Percentiles rank a stretch among this genome's conserved stretches.
phyloP scores from a whole-genome alignment of 1,284 basidiomycete genomes.

The Puccinia polysora region DNA sequence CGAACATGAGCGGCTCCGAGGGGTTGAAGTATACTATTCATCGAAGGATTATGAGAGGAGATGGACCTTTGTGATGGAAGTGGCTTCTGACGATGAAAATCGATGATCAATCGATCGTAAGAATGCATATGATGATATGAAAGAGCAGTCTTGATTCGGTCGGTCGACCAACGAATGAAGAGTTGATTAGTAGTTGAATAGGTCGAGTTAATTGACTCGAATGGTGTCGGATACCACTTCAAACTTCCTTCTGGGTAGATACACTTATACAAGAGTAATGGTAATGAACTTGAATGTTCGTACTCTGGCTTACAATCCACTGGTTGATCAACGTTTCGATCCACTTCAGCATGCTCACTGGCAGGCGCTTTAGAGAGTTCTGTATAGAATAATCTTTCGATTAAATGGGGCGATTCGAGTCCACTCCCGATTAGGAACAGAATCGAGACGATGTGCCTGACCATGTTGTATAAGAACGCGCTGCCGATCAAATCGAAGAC shows the following conservation, averaged over 20 bases:
- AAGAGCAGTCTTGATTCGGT: slow-evolving; percentile 4
- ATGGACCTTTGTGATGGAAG: not conserved
- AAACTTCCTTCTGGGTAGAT: slow-evolving; percentile 67
- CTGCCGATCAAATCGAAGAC: slow-evolving; percentile 75
- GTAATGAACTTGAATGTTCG: slow-evolving; percentile 84
- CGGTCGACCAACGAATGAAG: not conserved
- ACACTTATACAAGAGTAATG: slow-evolving; percentile 88
- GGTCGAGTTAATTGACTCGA: not conserved
- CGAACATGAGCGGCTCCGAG: not conserved
- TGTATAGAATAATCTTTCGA: slow-evolving; percentile 72
- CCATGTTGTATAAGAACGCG: slow-evolving; percentile 95
- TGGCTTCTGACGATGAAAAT: not conserved
- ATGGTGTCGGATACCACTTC: slow-evolving; percentile 61
- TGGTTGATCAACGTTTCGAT: no score
- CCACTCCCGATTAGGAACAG: slow-evolving; percentile 81
- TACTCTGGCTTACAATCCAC: slow-evolving; percentile 77
- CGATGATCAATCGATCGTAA: not conserved
- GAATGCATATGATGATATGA: slow-evolving; percentile 1
- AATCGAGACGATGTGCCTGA: slow-evolving; percentile 89
- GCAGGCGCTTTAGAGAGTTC: slow-evolving; percentile 47
- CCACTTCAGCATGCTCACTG: slow-evolving; percentile 46
- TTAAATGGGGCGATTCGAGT: slow-evolving; percentile 68
- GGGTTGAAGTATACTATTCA: not conserved
- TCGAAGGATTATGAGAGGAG: not conserved
- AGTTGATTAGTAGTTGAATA: not conserved